phyloP scores from a whole-genome alignment of 2,329 filamentous ascomycete genomes.

The Leptographium galeiforme region DNA sequence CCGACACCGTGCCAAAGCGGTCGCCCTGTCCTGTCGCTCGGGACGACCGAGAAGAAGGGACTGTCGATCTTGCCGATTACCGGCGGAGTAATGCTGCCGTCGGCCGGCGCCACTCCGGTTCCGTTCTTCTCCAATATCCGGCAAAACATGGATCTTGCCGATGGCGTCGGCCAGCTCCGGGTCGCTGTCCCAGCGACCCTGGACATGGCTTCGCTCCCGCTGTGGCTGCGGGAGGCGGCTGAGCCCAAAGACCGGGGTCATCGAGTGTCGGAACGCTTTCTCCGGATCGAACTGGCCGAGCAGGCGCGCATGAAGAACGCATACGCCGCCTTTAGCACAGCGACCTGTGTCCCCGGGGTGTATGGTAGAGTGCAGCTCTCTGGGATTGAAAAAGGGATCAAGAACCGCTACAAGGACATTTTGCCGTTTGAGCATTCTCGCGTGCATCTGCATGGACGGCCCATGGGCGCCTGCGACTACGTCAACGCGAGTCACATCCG shows the following conservation, averaged over 20 bases:
- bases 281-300: conserved; percentile 72
- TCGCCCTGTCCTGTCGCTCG: conserved; percentile 35
- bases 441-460: conserved; percentile 61
- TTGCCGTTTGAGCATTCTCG: conserved; percentile 89
- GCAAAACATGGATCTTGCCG: conserved; percentile 89
- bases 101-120: conserved; percentile 53
- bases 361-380: conserved; percentile 54
- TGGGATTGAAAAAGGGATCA: conserved; percentile 84
- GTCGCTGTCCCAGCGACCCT: conserved; percentile 32
- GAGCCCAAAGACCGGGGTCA: conserved; percentile 61
- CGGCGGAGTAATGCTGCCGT: conserved; percentile 75
- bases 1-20: conserved; percentile 13
- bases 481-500: conserved; percentile 87
- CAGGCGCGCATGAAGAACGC: conserved; percentile 86
- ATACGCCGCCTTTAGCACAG: conserved; percentile 36
- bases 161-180: conserved; percentile 78
- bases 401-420: conserved; percentile 97
- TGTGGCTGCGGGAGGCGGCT: conserved; percentile 62
- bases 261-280: conserved; percentile 66
- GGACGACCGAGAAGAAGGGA: conserved; percentile 28
- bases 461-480: conserved; percentile 69
- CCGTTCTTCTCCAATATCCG: conserved; percentile 95
- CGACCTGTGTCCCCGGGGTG: conserved; percentile 17
- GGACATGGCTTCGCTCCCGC: conserved; percentile 44
- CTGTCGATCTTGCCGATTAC: conserved; percentile 58